These are phyloP conservation scores for Thalassiosira oceanica DNA, from an alignment of 352 stramenopile species.

Conservation along the genomic window DNA sequence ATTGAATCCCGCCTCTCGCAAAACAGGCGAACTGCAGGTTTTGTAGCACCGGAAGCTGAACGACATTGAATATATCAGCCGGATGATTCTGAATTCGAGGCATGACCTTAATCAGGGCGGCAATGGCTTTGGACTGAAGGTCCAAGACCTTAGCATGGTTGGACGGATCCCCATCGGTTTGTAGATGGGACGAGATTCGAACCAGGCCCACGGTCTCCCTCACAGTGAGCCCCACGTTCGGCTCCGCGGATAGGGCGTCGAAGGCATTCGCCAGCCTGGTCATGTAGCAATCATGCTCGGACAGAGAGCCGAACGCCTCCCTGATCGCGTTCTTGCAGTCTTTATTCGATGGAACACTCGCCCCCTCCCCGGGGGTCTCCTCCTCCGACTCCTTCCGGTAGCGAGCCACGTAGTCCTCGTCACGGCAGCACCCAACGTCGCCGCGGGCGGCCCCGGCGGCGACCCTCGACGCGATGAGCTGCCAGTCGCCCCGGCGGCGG, in stretches of 20 bases:
- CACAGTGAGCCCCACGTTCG: conserved; percentile 3
- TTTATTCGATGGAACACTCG: too few species aligned
- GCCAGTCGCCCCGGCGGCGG: too few species aligned
- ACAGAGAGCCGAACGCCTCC: conserved; percentile 4
- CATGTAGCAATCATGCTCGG: conserved; percentile 12
- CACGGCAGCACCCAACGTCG: conserved; percentile 6
- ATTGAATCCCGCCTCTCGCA: conserved; percentile 15
- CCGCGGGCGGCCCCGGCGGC: too few species aligned
- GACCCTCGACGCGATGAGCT: too few species aligned
- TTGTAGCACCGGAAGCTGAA: conserved; percentile 30
- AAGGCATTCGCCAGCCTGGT: conserved; percentile 27
- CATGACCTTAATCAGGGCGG: conserved; percentile 13
- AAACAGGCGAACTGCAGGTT: conserved; percentile 16
- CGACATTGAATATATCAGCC: conserved; percentile 24
- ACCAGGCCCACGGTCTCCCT: conserved; percentile 23
- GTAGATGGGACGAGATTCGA: conserved; percentile 8
- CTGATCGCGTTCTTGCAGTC: too few species aligned
- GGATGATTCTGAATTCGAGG: conserved; percentile 9
- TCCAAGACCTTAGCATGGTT: neutral
- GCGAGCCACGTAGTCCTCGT: conserved; percentile 15
- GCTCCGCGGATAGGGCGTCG: conserved; percentile 2
- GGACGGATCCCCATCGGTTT: neutral
- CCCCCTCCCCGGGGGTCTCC: too few species aligned
- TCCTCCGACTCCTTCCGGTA: neutral
- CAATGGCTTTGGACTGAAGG: conserved; percentile 8